phyloP scores from a whole-genome alignment of 805 yeast species.

The Wickerhamomyces queroliae region DNA sequence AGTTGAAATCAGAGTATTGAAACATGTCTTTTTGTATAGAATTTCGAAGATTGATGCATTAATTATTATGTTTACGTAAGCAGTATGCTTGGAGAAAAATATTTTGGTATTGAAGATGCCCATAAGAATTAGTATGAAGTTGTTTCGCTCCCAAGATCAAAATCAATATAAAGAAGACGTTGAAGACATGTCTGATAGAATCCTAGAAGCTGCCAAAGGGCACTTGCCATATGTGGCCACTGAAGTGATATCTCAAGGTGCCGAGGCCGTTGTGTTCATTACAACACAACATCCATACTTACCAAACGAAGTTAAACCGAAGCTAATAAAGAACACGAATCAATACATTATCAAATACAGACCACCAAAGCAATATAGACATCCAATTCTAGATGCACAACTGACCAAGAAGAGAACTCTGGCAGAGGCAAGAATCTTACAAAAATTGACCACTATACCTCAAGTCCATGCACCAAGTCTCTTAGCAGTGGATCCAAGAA shows the following conservation, averaged over 20 bases:
- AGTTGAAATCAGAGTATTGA: too few relatives aligned
- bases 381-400: constrained; percentile 69
- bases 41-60: too few relatives aligned
- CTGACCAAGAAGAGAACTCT: constrained; percentile 78
- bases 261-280: constrained; percentile 77
- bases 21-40: too few relatives aligned
- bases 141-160: too few relatives aligned
- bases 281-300: constrained; percentile 64
- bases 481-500: constrained; percentile 66
- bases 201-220: constrained; percentile 36
- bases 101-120: too few relatives aligned
- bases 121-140: too few relatives aligned
- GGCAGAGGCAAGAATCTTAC: constrained; percentile 76
- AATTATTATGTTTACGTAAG: too few relatives aligned
- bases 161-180: constrained; percentile 5
- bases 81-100: too few relatives aligned
- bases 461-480: constrained; percentile 69
- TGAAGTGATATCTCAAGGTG: constrained; percentile 73
- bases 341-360: constrained; percentile 72
- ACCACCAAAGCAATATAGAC: constrained; percentile 88
- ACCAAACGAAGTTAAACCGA: constrained; percentile 21
- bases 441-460: constrained; percentile 37
- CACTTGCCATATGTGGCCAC: constrained; percentile 46
- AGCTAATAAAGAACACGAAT: constrained; percentile 15
- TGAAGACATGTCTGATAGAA: constrained; percentile 45